These are phyloP conservation scores for Cladosporium colombiae DNA, from an alignment of 2,329 filamentous ascomycete genomes.

Conservation along the genomic window DNA sequence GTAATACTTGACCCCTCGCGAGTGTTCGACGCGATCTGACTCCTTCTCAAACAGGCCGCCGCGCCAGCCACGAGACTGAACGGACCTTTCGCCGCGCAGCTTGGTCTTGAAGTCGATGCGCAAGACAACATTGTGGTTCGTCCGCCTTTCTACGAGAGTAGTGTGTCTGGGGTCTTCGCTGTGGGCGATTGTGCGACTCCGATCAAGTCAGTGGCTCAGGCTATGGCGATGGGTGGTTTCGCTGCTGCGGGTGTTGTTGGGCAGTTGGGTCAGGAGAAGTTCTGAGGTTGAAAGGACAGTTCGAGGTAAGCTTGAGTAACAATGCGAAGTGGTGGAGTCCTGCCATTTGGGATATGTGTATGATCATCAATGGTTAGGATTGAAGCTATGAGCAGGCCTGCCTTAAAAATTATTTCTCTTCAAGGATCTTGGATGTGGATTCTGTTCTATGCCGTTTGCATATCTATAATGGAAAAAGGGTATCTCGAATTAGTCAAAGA, in stretches of 20 bases:
- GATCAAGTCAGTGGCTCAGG: constrained; percentile 10
- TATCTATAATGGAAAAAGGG: background rate
- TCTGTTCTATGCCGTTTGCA: background rate
- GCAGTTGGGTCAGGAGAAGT: constrained; percentile 6
- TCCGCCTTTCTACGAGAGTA: constrained; percentile 4
- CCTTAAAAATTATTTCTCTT: background rate
- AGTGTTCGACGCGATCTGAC: background rate
- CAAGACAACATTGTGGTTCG: constrained; percentile 2
- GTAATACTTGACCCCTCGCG: background rate
- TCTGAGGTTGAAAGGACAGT: background rate
- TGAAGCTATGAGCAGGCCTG: too few relatives aligned
- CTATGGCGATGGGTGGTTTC: constrained; percentile 23
- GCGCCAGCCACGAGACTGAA: background rate
- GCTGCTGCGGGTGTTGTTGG: constrained; percentile 23
- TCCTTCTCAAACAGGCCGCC: background rate
- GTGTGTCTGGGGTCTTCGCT: constrained; percentile 7
- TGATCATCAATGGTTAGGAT: too few relatives aligned
- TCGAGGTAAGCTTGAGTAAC: background rate
- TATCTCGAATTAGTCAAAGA: background rate
- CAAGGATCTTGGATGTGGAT: background rate
- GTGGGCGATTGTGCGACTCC: constrained; percentile 18
- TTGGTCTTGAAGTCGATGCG: constrained; percentile 7
- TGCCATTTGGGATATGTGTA: too few relatives aligned
- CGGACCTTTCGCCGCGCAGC: constrained; percentile 15
- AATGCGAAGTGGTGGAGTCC: too few relatives aligned